Evolutionary conservation across 257 asterid species (phyloP), one percentile per base, ranked within the genome.

Genomic region (Vinca minor): DNA sequence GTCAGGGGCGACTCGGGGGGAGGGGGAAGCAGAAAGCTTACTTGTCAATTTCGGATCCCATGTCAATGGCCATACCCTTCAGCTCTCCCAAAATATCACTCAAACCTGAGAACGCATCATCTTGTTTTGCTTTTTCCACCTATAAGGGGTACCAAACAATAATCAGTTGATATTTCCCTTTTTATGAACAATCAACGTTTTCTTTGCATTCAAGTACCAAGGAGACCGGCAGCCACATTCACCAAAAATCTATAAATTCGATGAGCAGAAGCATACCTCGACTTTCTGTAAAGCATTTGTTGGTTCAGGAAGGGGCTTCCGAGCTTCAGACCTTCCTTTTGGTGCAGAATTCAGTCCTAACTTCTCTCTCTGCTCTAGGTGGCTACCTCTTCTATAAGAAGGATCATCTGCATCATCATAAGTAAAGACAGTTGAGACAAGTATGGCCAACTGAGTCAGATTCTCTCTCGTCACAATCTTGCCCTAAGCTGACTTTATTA

Each of bases 331-430:
- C 67, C 80, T 82, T 72, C 81, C 83, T 73, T 76, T 85, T 5
- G 86, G 77, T 59, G 77, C 83, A 62, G 91, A 81, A 68, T 68
- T 81, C 84, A 93, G 75, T 25, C 98, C 97, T 78, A 93, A 69
- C 69, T 77, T 83, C 73, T 84, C 88, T 81, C 96, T 83, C 75
- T 84, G 97, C 79, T 89, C 95, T 81, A 93, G 86, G 75, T 87
- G 94, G 80, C 76, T 82, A 72, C 84, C 92, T 76, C 70, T 87
- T 67, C 85, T 79, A 49, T 82, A 87, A 64, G 79, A 77, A 7
- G 83, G 86, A 76, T 93, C 91, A 81, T 79, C 96, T 91, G 69
- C 66, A 73, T 26, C 20, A 74, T 26, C 20, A 74, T 66, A 72
- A 73, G 59, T 61, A 60, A 63, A 70, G 68, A 42, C 1, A 52